phyloP scores from a whole-genome alignment of 179 eudicot genomes.

The Spinacia oleracea region DNA sequence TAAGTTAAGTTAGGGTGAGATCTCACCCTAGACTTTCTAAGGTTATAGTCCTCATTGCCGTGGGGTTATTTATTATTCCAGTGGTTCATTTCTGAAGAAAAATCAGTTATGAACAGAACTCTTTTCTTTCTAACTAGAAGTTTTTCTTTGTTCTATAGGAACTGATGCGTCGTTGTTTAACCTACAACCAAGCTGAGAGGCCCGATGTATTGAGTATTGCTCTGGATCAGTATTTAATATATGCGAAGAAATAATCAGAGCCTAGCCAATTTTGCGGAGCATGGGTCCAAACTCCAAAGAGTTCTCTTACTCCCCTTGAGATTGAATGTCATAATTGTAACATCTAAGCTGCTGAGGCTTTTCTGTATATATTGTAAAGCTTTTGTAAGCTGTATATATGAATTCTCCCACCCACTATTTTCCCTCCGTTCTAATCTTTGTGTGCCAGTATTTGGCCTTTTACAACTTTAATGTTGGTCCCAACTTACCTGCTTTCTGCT shows the following conservation, averaged over 20 bases:
- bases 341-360: slow-evolving; percentile 6
- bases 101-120: neutral
- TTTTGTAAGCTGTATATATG: slow-evolving; percentile 29
- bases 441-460: neutral
- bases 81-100: neutral
- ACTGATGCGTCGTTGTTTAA: slow-evolving; percentile 79
- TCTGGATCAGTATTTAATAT: slow-evolving; percentile 74
- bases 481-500: neutral
- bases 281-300: neutral
- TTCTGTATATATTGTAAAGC: slow-evolving; percentile 35
- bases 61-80: neutral
- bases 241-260: slow-evolving; percentile 59
- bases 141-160: slow-evolving; percentile 48
- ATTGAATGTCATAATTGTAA: neutral
- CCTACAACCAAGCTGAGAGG: slow-evolving; percentile 88
- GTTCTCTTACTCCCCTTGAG: neutral
- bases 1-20: neutral
- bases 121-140: neutral
- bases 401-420: neutral
- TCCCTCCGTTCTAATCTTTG: neutral
- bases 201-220: slow-evolving; percentile 85
- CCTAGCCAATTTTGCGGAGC: slow-evolving; percentile 10
- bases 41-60: neutral
- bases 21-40: neutral
- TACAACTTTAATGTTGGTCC: neutral